These are phyloP conservation scores for Microdochium nivale DNA, from an alignment of 2,329 filamentous ascomycete species.

Conservation along the genomic window DNA sequence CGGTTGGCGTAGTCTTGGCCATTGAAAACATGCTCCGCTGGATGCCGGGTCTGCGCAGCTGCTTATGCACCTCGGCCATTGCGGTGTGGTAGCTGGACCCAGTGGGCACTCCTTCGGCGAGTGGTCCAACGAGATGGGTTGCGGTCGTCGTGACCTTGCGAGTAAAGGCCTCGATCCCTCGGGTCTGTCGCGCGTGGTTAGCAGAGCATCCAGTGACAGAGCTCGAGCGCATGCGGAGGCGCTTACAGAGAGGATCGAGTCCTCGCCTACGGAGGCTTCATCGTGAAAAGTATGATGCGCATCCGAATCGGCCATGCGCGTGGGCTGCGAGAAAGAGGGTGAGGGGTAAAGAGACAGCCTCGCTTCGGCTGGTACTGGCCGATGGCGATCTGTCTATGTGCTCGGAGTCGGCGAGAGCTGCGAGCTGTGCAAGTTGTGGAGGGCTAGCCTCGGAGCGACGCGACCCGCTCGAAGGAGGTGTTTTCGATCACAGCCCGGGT, in stretches of 20 bases:
- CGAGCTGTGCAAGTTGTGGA: background rate
- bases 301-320: conserved; percentile 25
- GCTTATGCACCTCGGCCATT: conserved; percentile 81
- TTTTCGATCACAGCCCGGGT: too few species aligned
- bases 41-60: conserved; percentile 72
- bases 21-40: conserved; percentile 90
- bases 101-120: conserved; percentile 36
- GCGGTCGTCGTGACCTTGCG: conserved; percentile 93
- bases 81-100: conserved; percentile 73
- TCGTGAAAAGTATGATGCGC: conserved; percentile 22
- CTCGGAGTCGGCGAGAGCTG: background rate
- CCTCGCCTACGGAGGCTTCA: conserved; percentile 22
- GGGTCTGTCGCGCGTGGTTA: conserved; percentile 45
- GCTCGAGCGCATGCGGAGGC: background rate
- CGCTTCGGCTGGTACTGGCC: background rate
- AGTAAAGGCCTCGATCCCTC: conserved; percentile 84
- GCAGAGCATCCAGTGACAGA: background rate
- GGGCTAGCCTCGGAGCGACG: background rate
- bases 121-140: conserved; percentile 73
- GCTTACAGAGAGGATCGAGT: conserved; percentile 21
- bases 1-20: conserved; percentile 83
- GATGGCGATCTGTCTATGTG: background rate
- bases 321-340: conserved; percentile 5
- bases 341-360: background rate
- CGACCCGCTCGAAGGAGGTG: background rate